These are phyloP conservation scores for Solanum etuberosum DNA, from an alignment of 257 asterid genomes.

Conservation along the genomic window DNA sequence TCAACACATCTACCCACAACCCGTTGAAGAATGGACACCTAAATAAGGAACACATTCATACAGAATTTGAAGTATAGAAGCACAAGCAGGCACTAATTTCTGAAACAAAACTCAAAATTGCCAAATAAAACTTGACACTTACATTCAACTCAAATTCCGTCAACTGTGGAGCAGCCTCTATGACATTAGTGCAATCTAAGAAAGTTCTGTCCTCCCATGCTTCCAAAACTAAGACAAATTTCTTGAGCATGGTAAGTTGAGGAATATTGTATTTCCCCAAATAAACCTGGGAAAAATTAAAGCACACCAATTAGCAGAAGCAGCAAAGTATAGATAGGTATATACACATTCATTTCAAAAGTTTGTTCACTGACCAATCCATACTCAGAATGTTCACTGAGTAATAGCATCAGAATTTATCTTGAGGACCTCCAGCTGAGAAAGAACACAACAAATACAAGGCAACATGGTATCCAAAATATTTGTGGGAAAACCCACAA, in stretches of 20 bases:
- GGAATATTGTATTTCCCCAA: constrained; percentile 23
- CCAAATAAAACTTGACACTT: neutral
- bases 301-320: neutral
- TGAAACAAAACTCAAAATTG: too few species aligned
- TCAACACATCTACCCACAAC: neutral
- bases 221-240: constrained; percentile 14
- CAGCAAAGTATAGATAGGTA: neutral
- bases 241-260: constrained; percentile 37
- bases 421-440: neutral
- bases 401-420: neutral
- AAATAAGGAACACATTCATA: neutral
- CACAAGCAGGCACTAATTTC: neutral
- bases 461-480: neutral
- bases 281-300: constrained; percentile 19
- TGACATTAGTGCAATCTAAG: neutral
- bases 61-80: neutral
- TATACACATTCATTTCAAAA: neutral
- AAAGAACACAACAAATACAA: neutral
- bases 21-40: neutral
- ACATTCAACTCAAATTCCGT: neutral
- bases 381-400: neutral
- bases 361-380: constrained; percentile 17
- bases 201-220: neutral
- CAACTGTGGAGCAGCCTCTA: neutral
- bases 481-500: constrained; percentile 5